These are phyloP conservation scores for Aspergillus indologenus DNA, from an alignment of 495 filamentous ascomycete species.

Conservation along the genomic window DNA sequence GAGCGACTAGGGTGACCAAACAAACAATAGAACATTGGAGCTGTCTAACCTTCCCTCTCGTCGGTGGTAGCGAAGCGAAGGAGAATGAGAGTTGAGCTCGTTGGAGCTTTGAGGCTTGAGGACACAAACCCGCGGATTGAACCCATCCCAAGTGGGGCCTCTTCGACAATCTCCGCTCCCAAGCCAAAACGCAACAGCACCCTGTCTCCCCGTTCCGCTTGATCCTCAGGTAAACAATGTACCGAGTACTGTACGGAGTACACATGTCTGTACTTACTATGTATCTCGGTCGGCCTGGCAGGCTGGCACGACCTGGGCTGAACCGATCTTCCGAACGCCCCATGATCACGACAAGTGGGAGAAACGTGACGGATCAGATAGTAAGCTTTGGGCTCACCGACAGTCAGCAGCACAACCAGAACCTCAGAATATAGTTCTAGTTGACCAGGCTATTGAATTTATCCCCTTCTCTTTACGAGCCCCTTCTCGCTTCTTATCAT, in stretches of 20 bases:
- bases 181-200: background rate
- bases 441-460: slow-evolving; percentile 15
- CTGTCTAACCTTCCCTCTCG: no score
- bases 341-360: background rate
- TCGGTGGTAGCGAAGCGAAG: background rate
- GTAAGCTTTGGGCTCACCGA: background rate
- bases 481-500: slow-evolving; percentile 16
- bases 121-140: background rate
- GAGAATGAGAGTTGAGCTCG: background rate
- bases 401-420: slow-evolving; percentile 1
- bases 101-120: background rate
- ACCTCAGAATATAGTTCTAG: background rate
- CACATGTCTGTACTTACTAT: no score
- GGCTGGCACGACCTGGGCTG: background rate
- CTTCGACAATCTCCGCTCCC: background rate
- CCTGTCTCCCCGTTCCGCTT: background rate
- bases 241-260: no score
- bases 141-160: background rate
- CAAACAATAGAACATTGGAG: no score
- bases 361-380: background rate
- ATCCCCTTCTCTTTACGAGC: background rate
- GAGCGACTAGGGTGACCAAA: background rate
- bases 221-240: background rate
- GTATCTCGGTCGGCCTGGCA: background rate
- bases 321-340: background rate